Evolutionary conservation across 2,329 filamentous ascomycete genomes (phyloP).

Genomic region (Colletotrichum musae): DNA sequence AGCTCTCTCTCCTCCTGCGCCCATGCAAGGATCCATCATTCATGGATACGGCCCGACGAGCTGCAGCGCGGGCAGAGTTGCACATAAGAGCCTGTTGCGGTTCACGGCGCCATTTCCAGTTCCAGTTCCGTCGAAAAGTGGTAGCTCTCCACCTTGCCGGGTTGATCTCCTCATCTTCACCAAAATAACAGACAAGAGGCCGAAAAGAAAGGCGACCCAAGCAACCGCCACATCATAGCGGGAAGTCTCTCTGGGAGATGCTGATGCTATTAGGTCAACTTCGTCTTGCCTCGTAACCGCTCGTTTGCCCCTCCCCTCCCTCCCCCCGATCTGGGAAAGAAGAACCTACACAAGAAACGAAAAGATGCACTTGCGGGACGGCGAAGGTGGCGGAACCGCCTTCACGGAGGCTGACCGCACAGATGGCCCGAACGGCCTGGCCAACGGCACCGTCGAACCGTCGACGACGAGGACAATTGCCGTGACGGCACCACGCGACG

Average conservation of each 20-base stretch:
- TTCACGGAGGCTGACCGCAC: conserved; percentile 26
- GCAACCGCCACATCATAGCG: not conserved
- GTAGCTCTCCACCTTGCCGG: conserved; percentile 34
- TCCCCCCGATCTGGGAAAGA: conserved; percentile 4
- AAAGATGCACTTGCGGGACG: conserved; percentile 42
- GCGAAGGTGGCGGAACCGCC: conserved; percentile 41
- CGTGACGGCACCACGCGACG: conserved; percentile 17
- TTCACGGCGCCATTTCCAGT: conserved; percentile 23
- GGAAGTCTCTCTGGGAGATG: conserved; percentile 18
- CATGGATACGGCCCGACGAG: conserved; percentile 24
- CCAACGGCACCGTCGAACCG: conserved; percentile 28
- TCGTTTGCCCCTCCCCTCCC: conserved; percentile 45
- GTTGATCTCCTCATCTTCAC: conserved; percentile 23
- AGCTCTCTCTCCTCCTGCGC: conserved; percentile 14
- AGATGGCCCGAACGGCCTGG: conserved; percentile 23
- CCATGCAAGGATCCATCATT: conserved; percentile 28
- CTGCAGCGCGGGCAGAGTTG: conserved; percentile 22
- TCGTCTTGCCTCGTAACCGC: conserved; percentile 30
- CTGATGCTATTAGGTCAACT: conserved; percentile 30
- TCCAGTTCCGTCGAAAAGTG: conserved; percentile 16
- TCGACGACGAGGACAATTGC: conserved; percentile 39
- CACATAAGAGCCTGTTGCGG: conserved; percentile 38
- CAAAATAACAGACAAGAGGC: conserved; percentile 1
- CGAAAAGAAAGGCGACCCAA: not conserved
- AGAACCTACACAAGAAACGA: conserved; percentile 15